Conservation (phyloP, 139 green algal genomes). For the Spirogloea muscicola region DNA sequence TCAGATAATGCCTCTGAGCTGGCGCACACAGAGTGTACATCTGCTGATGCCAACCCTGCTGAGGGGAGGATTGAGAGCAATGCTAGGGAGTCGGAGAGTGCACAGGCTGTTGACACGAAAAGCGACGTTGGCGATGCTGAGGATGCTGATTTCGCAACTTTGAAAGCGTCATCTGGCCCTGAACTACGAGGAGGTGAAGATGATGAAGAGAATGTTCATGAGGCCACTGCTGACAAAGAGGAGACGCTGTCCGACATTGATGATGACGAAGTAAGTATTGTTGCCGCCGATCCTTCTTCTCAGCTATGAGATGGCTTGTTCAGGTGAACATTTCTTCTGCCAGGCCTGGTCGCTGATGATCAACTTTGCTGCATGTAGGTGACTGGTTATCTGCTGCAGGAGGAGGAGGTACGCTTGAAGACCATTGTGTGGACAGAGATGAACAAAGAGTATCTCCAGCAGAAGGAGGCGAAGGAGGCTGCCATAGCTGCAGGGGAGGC, state of each 20-base stretch:
- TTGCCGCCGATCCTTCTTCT: not conserved
- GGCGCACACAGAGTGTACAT: no score
- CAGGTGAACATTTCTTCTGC: not conserved
- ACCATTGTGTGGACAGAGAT: constrained; percentile 63
- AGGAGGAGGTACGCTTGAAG: constrained; percentile 62
- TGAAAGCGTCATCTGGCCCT: not conserved
- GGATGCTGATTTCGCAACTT: not conserved
- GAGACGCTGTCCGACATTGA: constrained; percentile 45
- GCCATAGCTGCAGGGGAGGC: constrained; percentile 10
- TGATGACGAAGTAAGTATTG: constrained; percentile 43
- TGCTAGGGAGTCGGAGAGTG: no score
- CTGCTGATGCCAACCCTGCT: no score
- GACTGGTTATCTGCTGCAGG: constrained; percentile 57
- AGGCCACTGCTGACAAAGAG: constrained; percentile 28
- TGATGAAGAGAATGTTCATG: constrained; percentile 1
- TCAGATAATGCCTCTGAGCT: no score
- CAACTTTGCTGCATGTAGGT: constrained; percentile 28
- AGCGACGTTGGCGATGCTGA: constrained; percentile 7
- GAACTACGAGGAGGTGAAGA: not conserved
- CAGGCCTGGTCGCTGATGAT: not conserved
- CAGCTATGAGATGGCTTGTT: not conserved
- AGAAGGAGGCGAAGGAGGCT: constrained; percentile 30
- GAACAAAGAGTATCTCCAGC: constrained; percentile 57
- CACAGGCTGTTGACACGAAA: constrained; percentile 3
- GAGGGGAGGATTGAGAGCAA: no score